Percentiles rank a stretch among this genome's conserved stretches.
These are phyloP conservation scores for Pholiota microspora DNA, from an alignment of 768 basidiomycete species.

Conservation along the genomic window DNA sequence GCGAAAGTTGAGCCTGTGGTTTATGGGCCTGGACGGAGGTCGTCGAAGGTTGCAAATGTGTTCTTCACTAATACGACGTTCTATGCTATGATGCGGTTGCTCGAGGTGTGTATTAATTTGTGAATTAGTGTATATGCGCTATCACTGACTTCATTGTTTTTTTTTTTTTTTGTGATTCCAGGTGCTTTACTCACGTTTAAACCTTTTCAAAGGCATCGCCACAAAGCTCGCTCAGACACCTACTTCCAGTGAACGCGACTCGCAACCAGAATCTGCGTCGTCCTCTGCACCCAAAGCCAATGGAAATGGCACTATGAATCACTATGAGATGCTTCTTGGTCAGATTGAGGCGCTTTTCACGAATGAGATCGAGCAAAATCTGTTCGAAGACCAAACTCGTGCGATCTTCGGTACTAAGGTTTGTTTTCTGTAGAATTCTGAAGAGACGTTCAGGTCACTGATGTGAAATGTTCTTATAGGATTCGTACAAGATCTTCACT, in stretches of 20 bases:
- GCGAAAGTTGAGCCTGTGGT: conserved; percentile 10
- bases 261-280: conserved; percentile 10
- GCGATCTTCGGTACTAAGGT: conserved; percentile 85
- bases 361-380: conserved; percentile 82
- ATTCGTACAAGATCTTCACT: conserved; percentile 89
- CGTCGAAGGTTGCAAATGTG: conserved; percentile 44
- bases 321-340: conserved; percentile 81
- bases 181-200: conserved; percentile 81
- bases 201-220: conserved; percentile 74
- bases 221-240: conserved; percentile 35
- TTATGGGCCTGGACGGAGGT: conserved; percentile 16
- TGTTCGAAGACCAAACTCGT: conserved; percentile 91
- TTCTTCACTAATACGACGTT: conserved; percentile 92
- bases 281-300: conserved; percentile 40
- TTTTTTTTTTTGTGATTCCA: conserved; percentile 24
- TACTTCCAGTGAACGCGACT: conserved; percentile 4
- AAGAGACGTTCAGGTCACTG: neutral
- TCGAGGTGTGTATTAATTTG: conserved; percentile 58
- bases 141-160: conserved; percentile 4
- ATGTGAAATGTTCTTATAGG: conserved; percentile 30
- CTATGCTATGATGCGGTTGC: conserved; percentile 79
- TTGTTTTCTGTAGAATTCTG: neutral
- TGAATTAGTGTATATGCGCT: neutral
- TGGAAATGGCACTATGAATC: conserved; percentile 31
- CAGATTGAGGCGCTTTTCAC: conserved; percentile 91